Base-by-base conservation (phyloP, 352 stramenopile species). In the Globisporangium cystogenes region DNA sequence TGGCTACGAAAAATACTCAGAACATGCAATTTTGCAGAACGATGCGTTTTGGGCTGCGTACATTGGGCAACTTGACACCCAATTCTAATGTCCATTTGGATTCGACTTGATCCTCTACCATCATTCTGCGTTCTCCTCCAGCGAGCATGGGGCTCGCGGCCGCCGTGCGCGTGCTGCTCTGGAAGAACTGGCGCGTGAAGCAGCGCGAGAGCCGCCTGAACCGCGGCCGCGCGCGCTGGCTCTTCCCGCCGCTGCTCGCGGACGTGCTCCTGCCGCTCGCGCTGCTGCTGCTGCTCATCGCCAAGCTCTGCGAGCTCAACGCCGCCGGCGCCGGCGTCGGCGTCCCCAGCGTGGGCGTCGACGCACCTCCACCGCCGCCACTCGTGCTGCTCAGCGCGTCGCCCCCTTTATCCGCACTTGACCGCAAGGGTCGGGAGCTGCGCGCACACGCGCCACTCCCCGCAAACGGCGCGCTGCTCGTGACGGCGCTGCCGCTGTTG, bases 171-270 rank as follows among this genome's bases (percentile, higher is more conserved):
- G 74, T 87, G 52, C 59, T 93, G 57, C 74, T 90, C 42, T 86
- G 77, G 76, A 93, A 90, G 65, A 86, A 88, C 61, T 93, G 80
- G 80, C 79, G 79, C 65, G 53, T 82, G 16, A 90, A 90, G 67
- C 82, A 90, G 72, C 82, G 79, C 59, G 75, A 89, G 59, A 87
- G 76, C 51, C 55, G 71, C 15, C 65, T 90, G n/a, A 89, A 90
- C 52, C 60, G 68, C 53, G 29, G 47, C 0, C 70, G 76, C 37
- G 44, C 57, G 26, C 62, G 67, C 21, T 87, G 76, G 73, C 70
- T 90, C 27, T 86, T 82, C 55, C 82, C 82, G 2, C 76, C 78
- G 44, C 64, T 92, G 40, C 21, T 89, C 48, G 79, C 68, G 7
- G 79, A 90, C 66, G 72, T 92, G n/a, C 24, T 92, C 1, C 35